A percentile compares a stretch with the other conserved stretches of the same genome.
Conservation (phyloP, 2,329 filamentous ascomycete species). For the Phialophora chinensis region DNA sequence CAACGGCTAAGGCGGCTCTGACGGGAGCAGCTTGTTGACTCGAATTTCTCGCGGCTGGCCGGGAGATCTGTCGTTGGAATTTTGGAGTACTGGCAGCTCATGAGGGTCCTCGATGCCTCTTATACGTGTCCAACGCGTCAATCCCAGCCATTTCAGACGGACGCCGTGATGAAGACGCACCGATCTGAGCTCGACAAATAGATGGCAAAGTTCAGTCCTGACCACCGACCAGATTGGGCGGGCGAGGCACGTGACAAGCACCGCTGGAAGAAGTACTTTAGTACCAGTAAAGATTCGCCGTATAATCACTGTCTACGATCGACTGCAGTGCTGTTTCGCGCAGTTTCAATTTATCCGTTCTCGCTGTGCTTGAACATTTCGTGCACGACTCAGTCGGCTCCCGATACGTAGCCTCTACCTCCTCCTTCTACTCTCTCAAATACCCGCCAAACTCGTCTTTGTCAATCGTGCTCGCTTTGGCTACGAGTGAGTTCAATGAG, state of each 20-base stretch:
- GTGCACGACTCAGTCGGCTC: not conserved
- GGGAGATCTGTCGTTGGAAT: not conserved
- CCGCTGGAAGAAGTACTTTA: not conserved
- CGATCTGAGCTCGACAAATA: not conserved
- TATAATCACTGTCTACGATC: not conserved
- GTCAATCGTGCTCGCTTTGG: constrained; percentile 13
- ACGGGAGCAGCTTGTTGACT: not conserved
- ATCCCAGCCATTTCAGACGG: not conserved
- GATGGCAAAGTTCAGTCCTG: not conserved
- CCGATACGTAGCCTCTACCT: constrained; percentile 8
- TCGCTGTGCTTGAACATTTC: not conserved
- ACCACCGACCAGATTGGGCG: not conserved
- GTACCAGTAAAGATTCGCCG: not conserved
- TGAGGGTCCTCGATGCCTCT: not conserved
- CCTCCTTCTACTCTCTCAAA: constrained; percentile 14
- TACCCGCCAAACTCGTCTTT: constrained; percentile 17
- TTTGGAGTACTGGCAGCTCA: not conserved
- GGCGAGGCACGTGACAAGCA: not conserved
- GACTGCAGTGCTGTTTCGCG: not conserved
- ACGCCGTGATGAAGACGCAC: not conserved
- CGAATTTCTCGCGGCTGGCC: not conserved
- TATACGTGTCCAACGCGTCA: not conserved
- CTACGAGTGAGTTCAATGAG: constrained; percentile 11
- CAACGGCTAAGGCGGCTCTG: not conserved
- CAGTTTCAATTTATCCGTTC: too few relatives aligned